These are phyloP conservation scores for Fusarium sp. DNA, from an alignment of 2,329 filamentous ascomycete species.

Conservation along the genomic window DNA sequence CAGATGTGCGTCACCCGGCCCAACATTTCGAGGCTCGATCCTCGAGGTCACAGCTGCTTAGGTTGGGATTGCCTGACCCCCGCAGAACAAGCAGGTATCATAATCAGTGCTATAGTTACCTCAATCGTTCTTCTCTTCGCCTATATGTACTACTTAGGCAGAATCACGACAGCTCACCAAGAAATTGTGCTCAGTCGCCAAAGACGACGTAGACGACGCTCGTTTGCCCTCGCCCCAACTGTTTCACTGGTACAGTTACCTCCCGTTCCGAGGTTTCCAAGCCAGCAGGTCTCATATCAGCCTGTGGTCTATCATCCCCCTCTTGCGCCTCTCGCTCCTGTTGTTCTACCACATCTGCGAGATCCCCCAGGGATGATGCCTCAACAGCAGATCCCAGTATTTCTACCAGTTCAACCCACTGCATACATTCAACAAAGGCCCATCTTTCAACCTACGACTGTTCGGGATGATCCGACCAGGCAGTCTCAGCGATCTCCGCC, in stretches of 20 bases:
- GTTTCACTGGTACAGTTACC: conserved; percentile 32
- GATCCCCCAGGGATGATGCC: not conserved
- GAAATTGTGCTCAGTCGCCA: conserved; percentile 19
- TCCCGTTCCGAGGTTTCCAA: conserved; percentile 26
- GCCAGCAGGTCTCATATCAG: conserved; percentile 29
- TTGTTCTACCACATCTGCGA: conserved; percentile 2
- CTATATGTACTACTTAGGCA: conserved; percentile 54
- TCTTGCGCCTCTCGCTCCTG: not conserved
- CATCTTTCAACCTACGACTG: not conserved
- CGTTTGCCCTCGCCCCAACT: not conserved
- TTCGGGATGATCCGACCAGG: not conserved
- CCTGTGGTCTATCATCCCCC: conserved; percentile 29
- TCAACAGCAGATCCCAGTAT: conserved; percentile 13
- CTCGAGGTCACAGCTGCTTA: conserved; percentile 39
- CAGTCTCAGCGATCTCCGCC: not conserved
- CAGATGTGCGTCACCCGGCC: not conserved
- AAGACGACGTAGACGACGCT: conserved; percentile 9
- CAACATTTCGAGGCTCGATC: not conserved
- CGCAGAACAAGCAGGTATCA: conserved; percentile 55
- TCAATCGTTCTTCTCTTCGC: conserved; percentile 47
- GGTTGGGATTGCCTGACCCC: conserved; percentile 57
- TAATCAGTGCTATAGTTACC: conserved; percentile 52
- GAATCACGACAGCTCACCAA: conserved; percentile 32
- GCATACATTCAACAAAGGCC: not conserved
- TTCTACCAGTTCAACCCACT: conserved; percentile 1